These are phyloP conservation scores for Yamagishiella unicocca DNA, from an alignment of 139 green algal species.

Conservation along the genomic window DNA sequence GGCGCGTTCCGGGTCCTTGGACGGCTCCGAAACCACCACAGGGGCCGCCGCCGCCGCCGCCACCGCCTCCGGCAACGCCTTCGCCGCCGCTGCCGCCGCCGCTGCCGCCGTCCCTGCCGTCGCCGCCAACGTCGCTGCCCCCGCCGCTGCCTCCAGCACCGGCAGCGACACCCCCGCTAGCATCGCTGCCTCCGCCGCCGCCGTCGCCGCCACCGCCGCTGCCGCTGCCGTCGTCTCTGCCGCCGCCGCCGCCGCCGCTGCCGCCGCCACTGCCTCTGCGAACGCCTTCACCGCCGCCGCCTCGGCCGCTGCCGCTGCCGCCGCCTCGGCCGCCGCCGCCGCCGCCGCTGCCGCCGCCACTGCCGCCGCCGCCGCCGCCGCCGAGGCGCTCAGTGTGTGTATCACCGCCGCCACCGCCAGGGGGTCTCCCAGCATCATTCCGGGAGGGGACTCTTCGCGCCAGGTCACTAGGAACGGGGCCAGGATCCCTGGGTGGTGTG, in stretches of 20 bases:
- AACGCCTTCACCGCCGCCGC: background rate
- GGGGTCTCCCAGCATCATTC: slow-evolving; percentile 23
- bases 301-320: background rate
- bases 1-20: too few species aligned
- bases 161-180: background rate
- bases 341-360: background rate
- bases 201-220: too few species aligned
- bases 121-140: background rate
- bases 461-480: slow-evolving; percentile 8
- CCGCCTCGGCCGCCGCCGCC: background rate
- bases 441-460: background rate
- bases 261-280: background rate
- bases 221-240: background rate
- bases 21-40: too few species aligned
- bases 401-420: slow-evolving; percentile 9
- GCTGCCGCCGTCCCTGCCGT: background rate
- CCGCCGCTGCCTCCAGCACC: background rate
- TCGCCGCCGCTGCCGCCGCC: background rate
- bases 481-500: background rate
- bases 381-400: background rate
- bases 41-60: background rate
- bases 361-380: background rate
- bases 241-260: background rate
- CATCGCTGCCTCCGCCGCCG: too few species aligned
- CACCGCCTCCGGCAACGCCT: background rate